A percentile compares a stretch with the other conserved stretches of the same genome.
Evolutionary conservation across 352 stramenopile species (phyloP).

Genomic region (Phytophthora sp.): DNA sequence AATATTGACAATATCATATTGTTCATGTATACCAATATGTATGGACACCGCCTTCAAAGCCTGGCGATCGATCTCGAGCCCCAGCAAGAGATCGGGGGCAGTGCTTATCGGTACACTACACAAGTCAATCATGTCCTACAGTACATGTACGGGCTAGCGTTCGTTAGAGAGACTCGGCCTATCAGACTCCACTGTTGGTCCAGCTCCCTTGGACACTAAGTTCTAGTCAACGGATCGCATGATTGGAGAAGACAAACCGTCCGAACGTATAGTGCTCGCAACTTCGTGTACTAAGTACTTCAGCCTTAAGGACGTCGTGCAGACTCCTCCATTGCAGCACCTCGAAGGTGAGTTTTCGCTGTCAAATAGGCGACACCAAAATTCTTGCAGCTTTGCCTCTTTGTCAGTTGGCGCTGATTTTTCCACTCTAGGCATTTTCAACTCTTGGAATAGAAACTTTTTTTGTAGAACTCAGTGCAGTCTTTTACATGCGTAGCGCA

Average conservation of each 20-base stretch:
- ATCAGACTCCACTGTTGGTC: background rate
- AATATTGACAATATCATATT: too few species aligned
- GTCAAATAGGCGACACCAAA: background rate
- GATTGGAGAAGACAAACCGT: constrained; percentile 14
- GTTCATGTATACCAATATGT: too few species aligned
- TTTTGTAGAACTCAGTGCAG: constrained; percentile 12
- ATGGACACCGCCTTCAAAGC: too few species aligned
- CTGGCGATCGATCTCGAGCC: too few species aligned
- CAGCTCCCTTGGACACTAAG: too few species aligned
- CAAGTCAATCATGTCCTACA: too few species aligned
- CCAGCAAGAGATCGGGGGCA: too few species aligned
- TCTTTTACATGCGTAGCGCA: constrained; percentile 12
- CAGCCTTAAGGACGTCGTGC: background rate
- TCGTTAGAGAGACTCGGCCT: constrained; percentile 7
- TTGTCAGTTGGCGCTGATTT: constrained; percentile 15
- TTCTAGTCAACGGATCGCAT: too few species aligned
- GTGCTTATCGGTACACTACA: too few species aligned
- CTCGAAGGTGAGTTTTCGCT: background rate
- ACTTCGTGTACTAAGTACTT: background rate
- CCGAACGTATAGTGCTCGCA: constrained; percentile 9
- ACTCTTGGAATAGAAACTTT: constrained; percentile 7
- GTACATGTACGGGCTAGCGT: too few species aligned
- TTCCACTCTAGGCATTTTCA: constrained; percentile 11
- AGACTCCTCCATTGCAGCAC: background rate
- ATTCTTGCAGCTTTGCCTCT: background rate